A percentile compares a stretch with the other conserved stretches of the same genome.
phyloP scores from a whole-genome alignment of 192 early-diverging fungal genomes.

The Coemansia sp. region DNA sequence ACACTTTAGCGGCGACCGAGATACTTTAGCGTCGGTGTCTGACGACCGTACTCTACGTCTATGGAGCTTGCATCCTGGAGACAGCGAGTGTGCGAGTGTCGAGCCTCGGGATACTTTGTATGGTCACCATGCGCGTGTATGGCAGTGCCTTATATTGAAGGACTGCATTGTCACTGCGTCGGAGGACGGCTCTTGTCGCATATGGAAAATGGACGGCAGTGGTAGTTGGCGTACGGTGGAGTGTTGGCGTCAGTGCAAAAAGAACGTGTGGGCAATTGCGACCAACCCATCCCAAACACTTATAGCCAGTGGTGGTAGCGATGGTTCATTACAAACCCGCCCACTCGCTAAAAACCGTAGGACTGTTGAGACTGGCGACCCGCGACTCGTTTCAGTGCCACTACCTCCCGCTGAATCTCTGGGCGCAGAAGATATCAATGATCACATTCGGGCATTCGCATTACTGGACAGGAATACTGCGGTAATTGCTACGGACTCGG shows the following conservation, averaged over 20 bases:
- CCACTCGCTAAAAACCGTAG: not conserved
- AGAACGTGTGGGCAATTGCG: slow-evolving; percentile 82
- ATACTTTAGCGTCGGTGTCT: slow-evolving; percentile 64
- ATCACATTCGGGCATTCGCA: slow-evolving; percentile 49
- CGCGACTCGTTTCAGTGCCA: slow-evolving; percentile 60
- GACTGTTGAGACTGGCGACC: slow-evolving; percentile 18
- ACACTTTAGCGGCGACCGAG: slow-evolving; percentile 63
- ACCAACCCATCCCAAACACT: slow-evolving; percentile 52
- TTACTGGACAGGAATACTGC: slow-evolving; percentile 19
- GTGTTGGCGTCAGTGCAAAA: slow-evolving; percentile 59
- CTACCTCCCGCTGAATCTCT: slow-evolving; percentile 20
- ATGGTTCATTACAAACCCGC: slow-evolving; percentile 61
- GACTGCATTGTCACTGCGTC: slow-evolving; percentile 65
- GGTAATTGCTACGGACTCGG: slow-evolving; percentile 52
- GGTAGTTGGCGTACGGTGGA: not conserved
- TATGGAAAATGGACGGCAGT: slow-evolving; percentile 56
- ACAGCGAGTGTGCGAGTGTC: not conserved
- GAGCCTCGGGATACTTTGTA: slow-evolving; percentile 39
- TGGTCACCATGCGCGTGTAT: slow-evolving; percentile 79
- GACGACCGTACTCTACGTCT: slow-evolving; percentile 83
- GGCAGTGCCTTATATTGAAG: slow-evolving; percentile 69
- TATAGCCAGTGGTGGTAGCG: slow-evolving; percentile 77
- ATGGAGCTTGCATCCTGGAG: slow-evolving; percentile 51
- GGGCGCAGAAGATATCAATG: not conserved
- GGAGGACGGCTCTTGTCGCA: slow-evolving; percentile 78